phyloP scores from a whole-genome alignment of 2,329 filamentous ascomycete species.

The Trichothecium roseum region DNA sequence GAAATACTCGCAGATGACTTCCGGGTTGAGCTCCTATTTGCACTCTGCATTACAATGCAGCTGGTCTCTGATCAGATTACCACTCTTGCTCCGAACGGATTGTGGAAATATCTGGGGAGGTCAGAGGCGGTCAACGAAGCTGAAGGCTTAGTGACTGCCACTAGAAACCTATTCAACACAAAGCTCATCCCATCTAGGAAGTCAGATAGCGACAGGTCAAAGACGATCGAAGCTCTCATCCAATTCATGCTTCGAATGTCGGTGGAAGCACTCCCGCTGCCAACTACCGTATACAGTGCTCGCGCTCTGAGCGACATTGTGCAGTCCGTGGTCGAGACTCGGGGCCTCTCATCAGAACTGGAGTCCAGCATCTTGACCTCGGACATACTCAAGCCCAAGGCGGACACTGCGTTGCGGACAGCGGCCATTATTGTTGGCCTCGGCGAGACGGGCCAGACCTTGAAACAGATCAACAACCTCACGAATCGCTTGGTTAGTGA shows the following conservation, averaged over 20 bases:
- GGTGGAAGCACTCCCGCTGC: conserved; percentile 25
- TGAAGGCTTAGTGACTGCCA: conserved; percentile 30
- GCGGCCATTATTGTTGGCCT: conserved; percentile 41
- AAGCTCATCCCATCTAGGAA: conserved; percentile 17
- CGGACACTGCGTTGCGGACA: conserved; percentile 35
- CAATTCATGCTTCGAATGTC: conserved; percentile 16
- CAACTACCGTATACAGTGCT: conserved; percentile 37
- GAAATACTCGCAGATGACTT: conserved; percentile 26
- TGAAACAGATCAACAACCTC: conserved; percentile 38
- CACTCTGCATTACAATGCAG: conserved; percentile 39
- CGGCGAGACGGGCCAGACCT: conserved; percentile 36
- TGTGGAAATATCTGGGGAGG: conserved; percentile 34
- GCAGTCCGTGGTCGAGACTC: conserved; percentile 31
- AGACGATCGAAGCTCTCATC: conserved; percentile 30
- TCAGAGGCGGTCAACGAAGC: conserved; percentile 25
- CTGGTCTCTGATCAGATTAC: conserved; percentile 45
- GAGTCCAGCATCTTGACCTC: conserved; percentile 37
- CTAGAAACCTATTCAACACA: conserved; percentile 24
- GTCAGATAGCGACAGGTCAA: conserved; percentile 15
- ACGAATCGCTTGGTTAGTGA: conserved; percentile 53
- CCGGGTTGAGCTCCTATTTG: conserved; percentile 39
- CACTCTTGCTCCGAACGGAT: conserved; percentile 26
- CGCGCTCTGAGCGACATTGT: conserved; percentile 41
- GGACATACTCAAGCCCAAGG: conserved; percentile 34
- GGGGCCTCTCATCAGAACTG: conserved; percentile 31